Evolutionary conservation across 1,139 yeast genomes (phyloP), one percentile per base, ranked within the genome.

Genomic region (Protomyces gravidus): DNA sequence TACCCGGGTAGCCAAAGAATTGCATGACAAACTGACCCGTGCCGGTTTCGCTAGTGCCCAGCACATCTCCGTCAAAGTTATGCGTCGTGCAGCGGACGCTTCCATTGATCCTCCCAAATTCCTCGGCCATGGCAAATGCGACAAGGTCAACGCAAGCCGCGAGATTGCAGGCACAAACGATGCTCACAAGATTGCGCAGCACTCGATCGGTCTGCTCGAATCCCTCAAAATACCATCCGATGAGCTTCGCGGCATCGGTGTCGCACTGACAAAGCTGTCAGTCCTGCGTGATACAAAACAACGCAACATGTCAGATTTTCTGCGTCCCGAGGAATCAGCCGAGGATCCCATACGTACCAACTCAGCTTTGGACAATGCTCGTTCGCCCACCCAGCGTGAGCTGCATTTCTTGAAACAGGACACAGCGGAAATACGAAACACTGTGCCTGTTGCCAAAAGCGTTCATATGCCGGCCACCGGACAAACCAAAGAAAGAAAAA

Each of bases 51-150:
- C 76, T 26, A 88, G 94, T 0, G 76, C 86, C 0, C 75, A 76
- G 17, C 58, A 53, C 36, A 64, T 90, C 1, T 80, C 86, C 0
- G 71, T 89, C 30, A 85, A 84, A 65, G 67, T 90, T 2, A 85
- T 90, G 60, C 76, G 77, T 62, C 73, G 95, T 57, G 81, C 86
- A 1, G 73, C 75, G 0, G 77, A 76, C 61, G 94, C 95, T 0
- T 89, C 95, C 0, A 69, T 83, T 1, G 80, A 81, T 15, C 88
- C 97, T 0, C 80, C 87, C 1, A 92, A 92, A 68, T 84, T 75
- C 70, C 66, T 92, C 67, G 98, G 98, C 0, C 82, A 86, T 81
- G 97, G 98, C 0, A 68, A 70, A 17, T 89, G 96, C 70, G 88
- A 84, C 55, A 76, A 83, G 45, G 72, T 78, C 21, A 81, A 83